Evolutionary conservation across 2,329 filamentous ascomycete genomes (phyloP).

Genomic region (Ophiocordyceps camponoti-rufipedis): DNA sequence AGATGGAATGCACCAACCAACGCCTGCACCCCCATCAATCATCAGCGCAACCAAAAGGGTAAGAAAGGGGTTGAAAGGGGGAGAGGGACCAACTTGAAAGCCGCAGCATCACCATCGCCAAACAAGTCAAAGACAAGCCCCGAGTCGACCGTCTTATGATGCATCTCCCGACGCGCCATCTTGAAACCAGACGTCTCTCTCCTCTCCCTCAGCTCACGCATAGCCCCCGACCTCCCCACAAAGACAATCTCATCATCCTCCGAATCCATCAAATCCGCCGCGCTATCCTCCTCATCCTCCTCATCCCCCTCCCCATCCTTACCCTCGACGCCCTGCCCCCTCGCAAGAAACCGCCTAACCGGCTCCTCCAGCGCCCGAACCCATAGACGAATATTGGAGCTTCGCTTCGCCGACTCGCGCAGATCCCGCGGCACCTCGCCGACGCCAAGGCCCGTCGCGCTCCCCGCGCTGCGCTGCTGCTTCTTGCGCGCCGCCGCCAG

Average conservation of each 20-base stretch:
- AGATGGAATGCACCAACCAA: slow-evolving; percentile 86
- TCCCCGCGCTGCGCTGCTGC: slow-evolving; percentile 22
- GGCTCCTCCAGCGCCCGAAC: slow-evolving; percentile 74
- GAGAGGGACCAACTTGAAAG: slow-evolving; percentile 52
- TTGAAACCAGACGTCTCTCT: slow-evolving; percentile 22
- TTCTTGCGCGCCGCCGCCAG: slow-evolving; percentile 25
- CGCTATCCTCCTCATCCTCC: slow-evolving; percentile 7
- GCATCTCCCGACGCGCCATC: slow-evolving; percentile 29
- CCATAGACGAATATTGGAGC: slow-evolving; percentile 59
- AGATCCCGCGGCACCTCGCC: slow-evolving; percentile 62
- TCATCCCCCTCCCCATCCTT: background rate
- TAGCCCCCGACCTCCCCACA: slow-evolving; percentile 51
- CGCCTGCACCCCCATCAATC: slow-evolving; percentile 32
- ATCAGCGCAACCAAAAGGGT: background rate
- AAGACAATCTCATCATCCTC: slow-evolving; percentile 83
- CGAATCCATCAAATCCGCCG: slow-evolving; percentile 24
- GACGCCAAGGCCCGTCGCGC: slow-evolving; percentile 23
- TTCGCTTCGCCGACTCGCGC: slow-evolving; percentile 61
- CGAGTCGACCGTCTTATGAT: slow-evolving; percentile 40
- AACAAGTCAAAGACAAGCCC: slow-evolving; percentile 65
- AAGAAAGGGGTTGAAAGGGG: background rate
- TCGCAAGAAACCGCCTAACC: slow-evolving; percentile 51
- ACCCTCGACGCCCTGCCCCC: background rate
- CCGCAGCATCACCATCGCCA: slow-evolving; percentile 55
- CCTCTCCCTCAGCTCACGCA: slow-evolving; percentile 19